Conservation (phyloP, 345 rosid species). For the Brassica incana region DNA sequence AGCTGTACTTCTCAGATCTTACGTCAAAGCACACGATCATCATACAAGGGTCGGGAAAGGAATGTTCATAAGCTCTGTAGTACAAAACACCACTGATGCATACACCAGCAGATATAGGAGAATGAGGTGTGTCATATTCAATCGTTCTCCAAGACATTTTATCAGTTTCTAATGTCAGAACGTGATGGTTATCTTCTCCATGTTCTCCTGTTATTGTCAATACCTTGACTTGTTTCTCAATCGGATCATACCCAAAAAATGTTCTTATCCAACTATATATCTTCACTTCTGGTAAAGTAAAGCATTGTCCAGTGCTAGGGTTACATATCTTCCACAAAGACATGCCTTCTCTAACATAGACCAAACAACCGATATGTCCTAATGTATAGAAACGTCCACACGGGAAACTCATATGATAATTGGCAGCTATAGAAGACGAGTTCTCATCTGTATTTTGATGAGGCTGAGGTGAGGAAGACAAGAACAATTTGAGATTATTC, state of each 20-base stretch:
- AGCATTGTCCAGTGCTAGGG: background rate
- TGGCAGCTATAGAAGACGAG: background rate
- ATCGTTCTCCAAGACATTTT: background rate
- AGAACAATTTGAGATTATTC: background rate
- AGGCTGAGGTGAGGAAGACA: background rate
- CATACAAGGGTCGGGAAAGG: background rate
- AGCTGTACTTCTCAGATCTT: background rate
- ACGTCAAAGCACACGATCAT: background rate
- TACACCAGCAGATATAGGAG: background rate
- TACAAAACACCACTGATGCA: background rate
- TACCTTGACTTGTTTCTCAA: background rate
- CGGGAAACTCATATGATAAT: background rate
- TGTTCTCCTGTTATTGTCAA: background rate
- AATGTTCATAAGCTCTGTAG: background rate
- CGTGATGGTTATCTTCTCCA: background rate
- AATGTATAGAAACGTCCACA: background rate
- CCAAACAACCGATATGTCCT: background rate
- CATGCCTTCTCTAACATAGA: background rate
- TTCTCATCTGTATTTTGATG: background rate
- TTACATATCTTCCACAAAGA: background rate
- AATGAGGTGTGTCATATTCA: background rate
- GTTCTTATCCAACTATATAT: background rate
- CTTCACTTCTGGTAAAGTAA: background rate
- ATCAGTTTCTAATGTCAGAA: background rate
- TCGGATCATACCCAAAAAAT: background rate